phyloP scores from a whole-genome alignment of 1,284 basidiomycete genomes.

The Puccinia polysora region DNA sequence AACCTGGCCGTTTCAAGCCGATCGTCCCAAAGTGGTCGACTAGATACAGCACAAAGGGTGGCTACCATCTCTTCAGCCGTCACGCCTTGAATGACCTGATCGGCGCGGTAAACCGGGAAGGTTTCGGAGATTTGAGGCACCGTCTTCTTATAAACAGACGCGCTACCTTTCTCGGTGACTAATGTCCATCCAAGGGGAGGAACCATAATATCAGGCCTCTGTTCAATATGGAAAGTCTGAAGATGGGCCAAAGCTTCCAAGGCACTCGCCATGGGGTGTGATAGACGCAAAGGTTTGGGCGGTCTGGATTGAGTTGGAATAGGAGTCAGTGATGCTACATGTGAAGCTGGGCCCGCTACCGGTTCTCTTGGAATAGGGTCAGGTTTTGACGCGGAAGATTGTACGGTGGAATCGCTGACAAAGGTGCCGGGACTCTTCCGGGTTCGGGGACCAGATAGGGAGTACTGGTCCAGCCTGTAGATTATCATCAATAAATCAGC shows the following conservation, averaged over 20 bases:
- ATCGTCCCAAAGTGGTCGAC: conserved; percentile 80
- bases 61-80: conserved; percentile 81
- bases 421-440: conserved; percentile 30
- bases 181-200: conserved; percentile 70
- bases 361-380: conserved; percentile 4
- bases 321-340: conserved; percentile 8
- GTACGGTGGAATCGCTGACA: conserved; percentile 9
- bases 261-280: conserved; percentile 67
- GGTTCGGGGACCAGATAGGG: conserved; percentile 32
- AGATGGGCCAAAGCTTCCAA: conserved; percentile 74
- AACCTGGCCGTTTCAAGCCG: conserved; percentile 66
- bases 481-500: conserved; percentile 15
- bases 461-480: conserved; percentile 42
- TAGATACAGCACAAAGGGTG: conserved; percentile 65
- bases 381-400: conserved; percentile 11
- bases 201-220: conserved; percentile 56
- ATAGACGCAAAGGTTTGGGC: not conserved
- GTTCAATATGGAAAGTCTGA: conserved; percentile 65
- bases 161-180: conserved; percentile 69
- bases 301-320: not conserved
- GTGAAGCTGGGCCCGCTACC: not conserved
- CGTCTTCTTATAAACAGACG: conserved; percentile 71
- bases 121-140: conserved; percentile 71
- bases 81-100: conserved; percentile 88
- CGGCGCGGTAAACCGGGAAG: conserved; percentile 79